Percentiles rank a stretch among this genome's conserved stretches.
These are phyloP conservation scores for Metschnikowia kofuensis DNA, from an alignment of 805 yeast genomes.

Conservation along the genomic window DNA sequence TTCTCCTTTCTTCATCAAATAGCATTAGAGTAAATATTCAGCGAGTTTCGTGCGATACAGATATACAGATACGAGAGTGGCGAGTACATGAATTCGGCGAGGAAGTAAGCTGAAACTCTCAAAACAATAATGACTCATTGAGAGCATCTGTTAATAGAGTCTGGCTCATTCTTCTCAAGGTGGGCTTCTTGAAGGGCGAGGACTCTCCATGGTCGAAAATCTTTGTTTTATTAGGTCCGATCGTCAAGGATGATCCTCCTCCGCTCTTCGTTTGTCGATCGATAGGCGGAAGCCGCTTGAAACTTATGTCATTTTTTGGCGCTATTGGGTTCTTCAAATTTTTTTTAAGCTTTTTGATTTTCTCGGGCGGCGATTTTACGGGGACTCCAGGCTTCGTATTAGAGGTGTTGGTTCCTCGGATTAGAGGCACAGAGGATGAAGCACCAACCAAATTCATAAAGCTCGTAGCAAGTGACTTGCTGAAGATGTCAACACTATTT, in stretches of 20 bases:
- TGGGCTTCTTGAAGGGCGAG: slow-evolving; percentile 33
- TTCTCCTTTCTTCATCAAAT: neutral
- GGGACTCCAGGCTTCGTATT: neutral
- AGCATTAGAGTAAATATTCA: no score
- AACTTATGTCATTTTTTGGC: slow-evolving; percentile 25
- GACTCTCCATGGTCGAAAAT: slow-evolving; percentile 44
- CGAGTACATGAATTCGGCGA: no score
- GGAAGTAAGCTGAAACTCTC: neutral
- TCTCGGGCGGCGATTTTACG: slow-evolving; percentile 16
- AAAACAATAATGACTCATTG: slow-evolving; percentile 14
- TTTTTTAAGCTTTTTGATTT: slow-evolving; percentile 14
- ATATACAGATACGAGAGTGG: no score
- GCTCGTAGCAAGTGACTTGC: slow-evolving; percentile 31
- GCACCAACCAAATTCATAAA: slow-evolving; percentile 24
- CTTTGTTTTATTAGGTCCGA: slow-evolving; percentile 39
- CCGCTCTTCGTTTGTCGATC: slow-evolving; percentile 25
- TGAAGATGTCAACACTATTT: slow-evolving; percentile 20
- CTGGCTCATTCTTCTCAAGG: slow-evolving; percentile 42
- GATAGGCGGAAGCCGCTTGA: slow-evolving; percentile 32
- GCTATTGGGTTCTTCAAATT: slow-evolving; percentile 23
- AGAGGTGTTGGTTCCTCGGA: neutral
- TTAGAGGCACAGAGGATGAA: slow-evolving; percentile 6
- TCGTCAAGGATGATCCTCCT: slow-evolving; percentile 23
- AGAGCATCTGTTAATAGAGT: slow-evolving; percentile 14
- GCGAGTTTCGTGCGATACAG: no score